Evolutionary conservation across 2,329 filamentous ascomycete genomes (phyloP).

Genomic region (Arthroderma sp.): DNA sequence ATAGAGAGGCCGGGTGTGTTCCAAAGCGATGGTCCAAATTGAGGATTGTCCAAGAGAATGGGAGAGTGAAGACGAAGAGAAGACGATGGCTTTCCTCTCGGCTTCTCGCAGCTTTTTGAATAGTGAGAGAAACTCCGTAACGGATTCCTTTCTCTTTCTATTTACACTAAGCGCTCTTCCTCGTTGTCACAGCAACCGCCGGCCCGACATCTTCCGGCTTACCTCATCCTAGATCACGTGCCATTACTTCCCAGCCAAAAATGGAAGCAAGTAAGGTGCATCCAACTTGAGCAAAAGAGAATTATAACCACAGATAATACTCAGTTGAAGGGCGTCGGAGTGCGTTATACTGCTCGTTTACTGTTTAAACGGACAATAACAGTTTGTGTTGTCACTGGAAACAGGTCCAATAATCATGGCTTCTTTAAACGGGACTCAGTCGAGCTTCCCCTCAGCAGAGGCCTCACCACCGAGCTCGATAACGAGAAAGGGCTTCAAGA

Average conservation of each 20-base stretch:
- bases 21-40: neutral
- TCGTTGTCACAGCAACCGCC: constrained; percentile 8
- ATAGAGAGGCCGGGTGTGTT: neutral
- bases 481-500: constrained; percentile 54
- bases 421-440: constrained; percentile 17
- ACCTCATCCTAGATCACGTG: constrained; percentile 1
- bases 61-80: neutral
- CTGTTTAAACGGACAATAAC: no score
- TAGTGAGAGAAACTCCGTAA: neutral
- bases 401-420: constrained; percentile 5
- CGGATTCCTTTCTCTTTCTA: neutral
- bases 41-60: neutral
- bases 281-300: neutral
- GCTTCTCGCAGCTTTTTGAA: neutral
- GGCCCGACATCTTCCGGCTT: neutral
- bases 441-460: constrained; percentile 41
- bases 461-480: constrained; percentile 42
- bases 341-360: neutral
- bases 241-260: neutral
- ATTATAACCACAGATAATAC: neutral
- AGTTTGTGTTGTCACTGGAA: neutral
- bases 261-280: neutral
- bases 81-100: neutral
- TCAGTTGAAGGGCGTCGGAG: neutral
- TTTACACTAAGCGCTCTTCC: neutral